phyloP scores from a whole-genome alignment of 495 filamentous ascomycete species.

The Hyaloscypha finlandica region DNA sequence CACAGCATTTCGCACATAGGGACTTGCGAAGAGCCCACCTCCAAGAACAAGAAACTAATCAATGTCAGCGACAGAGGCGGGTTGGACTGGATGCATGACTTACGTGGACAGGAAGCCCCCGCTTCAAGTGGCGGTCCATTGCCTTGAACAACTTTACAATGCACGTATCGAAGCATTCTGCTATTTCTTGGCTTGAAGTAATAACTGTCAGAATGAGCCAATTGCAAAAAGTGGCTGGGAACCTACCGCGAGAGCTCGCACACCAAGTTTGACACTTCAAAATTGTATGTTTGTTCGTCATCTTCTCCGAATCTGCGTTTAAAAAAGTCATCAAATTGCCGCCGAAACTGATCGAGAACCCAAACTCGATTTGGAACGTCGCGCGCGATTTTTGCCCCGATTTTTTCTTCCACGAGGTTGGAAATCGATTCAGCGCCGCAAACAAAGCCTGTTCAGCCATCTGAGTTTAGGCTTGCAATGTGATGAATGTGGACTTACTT shows the following conservation, averaged over 20 bases:
- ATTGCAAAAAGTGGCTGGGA: neutral
- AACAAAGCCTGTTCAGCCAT: neutral
- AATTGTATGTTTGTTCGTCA: neutral
- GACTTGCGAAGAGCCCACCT: slow-evolving; percentile 3
- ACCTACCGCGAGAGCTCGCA: slow-evolving; percentile 1
- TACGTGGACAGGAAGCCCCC: slow-evolving; percentile 1
- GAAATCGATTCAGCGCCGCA: slow-evolving; percentile 9
- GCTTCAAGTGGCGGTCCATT: neutral
- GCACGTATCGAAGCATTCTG: slow-evolving; percentile 11
- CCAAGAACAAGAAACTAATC: slow-evolving; percentile 11
- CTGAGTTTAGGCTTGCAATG: neutral
- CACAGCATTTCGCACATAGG: neutral
- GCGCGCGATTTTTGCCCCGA: neutral
- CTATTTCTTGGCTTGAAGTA: slow-evolving; percentile 1
- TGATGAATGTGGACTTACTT: neutral
- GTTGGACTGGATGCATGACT: neutral
- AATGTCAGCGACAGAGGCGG: neutral
- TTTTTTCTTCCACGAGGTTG: neutral
- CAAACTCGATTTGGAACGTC: slow-evolving; percentile 7
- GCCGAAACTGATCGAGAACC: slow-evolving; percentile 7
- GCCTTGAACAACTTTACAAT: neutral
- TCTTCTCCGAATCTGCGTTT: slow-evolving; percentile 12
- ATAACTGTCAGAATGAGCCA: neutral
- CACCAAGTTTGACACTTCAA: neutral
- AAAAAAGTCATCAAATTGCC: slow-evolving; percentile 4